Evolutionary conservation across 179 eudicot species (phyloP), one percentile per base, ranked within the genome.

Genomic region (Spergularia azorica): DNA sequence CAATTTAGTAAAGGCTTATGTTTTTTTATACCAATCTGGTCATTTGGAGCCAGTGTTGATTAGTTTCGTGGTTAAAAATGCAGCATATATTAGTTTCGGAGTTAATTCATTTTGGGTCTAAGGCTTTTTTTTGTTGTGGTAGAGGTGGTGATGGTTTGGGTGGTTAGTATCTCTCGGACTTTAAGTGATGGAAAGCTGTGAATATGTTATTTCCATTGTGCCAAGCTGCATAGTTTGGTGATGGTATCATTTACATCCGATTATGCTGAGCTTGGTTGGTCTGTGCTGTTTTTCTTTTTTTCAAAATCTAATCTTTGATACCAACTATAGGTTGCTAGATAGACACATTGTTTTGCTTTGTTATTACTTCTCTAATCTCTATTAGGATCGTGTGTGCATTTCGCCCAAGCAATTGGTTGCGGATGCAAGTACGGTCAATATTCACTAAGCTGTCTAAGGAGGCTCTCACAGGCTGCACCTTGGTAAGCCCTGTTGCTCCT

Each of bases 381-480:
- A 7, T 55, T 69, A 71, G 63, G 41, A 71, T 55, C 13, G 63
- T 38, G 50, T 56, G 48, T 71, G 69, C 48, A 36, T 64, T n/a
- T 59, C 36, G 50, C 17, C 21, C 26, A 36, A 32, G 62, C 74
- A 55, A 36, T n/a, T 70, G 61, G 39, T 15, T 13, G 58, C 14
- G 60, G n/a, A 52, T 70, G 18, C 73, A 70, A 70, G 62, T 57
- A 46, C 21, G 41, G 62, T 36, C 13, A 21, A 39, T 52, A 46
- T 55, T 58, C 62, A 26, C 62, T 32, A 32, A 70, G 73, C 21
- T 9, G 50, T 70, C 46, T 26, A 32, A 70, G 13, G 36, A 41
- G n/a, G 62, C 43, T 70, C 58, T 70, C 14, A 41, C 60, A 54
- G 61, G 73, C 60, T 9, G n/a, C 6, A 41, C 48, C 2, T 32